phyloP scores from a whole-genome alignment of 2,329 filamentous ascomycete species.

The Talaromyces piceae region DNA sequence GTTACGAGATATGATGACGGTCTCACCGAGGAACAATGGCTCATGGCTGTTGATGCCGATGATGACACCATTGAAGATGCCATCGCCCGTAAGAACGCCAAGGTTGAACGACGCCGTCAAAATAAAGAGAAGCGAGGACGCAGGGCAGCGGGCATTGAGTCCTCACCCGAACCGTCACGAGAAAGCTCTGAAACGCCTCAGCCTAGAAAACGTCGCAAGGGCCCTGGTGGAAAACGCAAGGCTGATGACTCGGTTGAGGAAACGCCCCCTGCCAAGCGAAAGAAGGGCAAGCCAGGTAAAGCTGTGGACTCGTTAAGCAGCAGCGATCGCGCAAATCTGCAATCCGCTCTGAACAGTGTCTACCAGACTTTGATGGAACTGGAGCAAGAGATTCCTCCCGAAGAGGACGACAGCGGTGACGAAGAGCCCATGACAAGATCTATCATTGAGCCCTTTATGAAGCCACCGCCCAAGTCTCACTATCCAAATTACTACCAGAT shows the following conservation, averaged over 20 bases:
- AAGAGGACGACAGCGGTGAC: conserved; percentile 44
- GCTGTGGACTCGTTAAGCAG: conserved; percentile 58
- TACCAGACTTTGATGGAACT: conserved; percentile 77
- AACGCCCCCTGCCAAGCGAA: conserved; percentile 68
- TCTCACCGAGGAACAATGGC: conserved; percentile 96
- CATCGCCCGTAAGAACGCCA: conserved; percentile 79
- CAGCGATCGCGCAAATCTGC: conserved; percentile 67
- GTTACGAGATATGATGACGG: conserved; percentile 95
- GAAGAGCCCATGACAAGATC: conserved; percentile 58
- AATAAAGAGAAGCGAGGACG: conserved; percentile 62
- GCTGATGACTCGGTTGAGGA: conserved; percentile 69
- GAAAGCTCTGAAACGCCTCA: conserved; percentile 77
- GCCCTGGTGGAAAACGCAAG: conserved; percentile 77
- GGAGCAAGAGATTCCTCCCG: conserved; percentile 60
- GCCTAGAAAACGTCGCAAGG: conserved; percentile 73
- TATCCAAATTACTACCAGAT: conserved; percentile 95
- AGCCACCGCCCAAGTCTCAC: conserved; percentile 77
- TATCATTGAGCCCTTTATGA: conserved; percentile 90
- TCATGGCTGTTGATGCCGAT: conserved; percentile 94
- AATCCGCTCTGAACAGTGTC: conserved; percentile 67
- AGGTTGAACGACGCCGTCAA: conserved; percentile 67
- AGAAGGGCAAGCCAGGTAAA: conserved; percentile 66
- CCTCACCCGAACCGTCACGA: conserved; percentile 69
- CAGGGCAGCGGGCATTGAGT: conserved; percentile 45
- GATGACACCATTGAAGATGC: conserved; percentile 92